phyloP scores from a whole-genome alignment of 1,284 basidiomycete species.

The Puccinia horiana region DNA sequence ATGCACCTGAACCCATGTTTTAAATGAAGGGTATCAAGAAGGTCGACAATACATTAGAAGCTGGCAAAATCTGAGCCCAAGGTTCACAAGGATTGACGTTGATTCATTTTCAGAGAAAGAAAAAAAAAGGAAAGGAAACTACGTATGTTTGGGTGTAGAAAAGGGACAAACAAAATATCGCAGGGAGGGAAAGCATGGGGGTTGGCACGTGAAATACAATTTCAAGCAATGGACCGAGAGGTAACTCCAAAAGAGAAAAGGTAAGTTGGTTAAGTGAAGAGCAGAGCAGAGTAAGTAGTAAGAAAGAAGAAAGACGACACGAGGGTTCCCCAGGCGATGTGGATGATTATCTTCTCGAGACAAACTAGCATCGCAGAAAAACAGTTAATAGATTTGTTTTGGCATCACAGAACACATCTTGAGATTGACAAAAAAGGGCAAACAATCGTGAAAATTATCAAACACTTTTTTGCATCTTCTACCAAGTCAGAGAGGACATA shows the following conservation, averaged over 20 bases:
- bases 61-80: too few relatives aligned
- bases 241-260: neutral
- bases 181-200: neutral
- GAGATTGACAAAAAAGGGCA: neutral
- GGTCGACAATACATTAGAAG: too few relatives aligned
- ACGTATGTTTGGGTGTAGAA: neutral
- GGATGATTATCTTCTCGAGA: neutral
- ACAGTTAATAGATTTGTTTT: neutral
- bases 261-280: neutral
- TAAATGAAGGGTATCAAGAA: too few relatives aligned
- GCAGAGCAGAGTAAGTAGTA: too few relatives aligned
- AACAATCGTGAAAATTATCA: neutral
- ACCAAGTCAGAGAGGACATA: slow-evolving; percentile 59
- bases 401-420: neutral
- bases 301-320: too few relatives aligned
- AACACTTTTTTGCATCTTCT: slow-evolving; percentile 48
- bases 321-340: too few relatives aligned
- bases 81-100: too few relatives aligned
- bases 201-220: neutral
- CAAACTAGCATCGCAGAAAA: neutral
- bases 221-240: neutral
- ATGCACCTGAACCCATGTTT: too few relatives aligned
- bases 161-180: too few relatives aligned
- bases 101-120: too few relatives aligned
- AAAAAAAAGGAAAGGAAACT: neutral